phyloP scores from a whole-genome alignment of 1,139 yeast genomes.

The Wickerhamiella pararugosa region DNA sequence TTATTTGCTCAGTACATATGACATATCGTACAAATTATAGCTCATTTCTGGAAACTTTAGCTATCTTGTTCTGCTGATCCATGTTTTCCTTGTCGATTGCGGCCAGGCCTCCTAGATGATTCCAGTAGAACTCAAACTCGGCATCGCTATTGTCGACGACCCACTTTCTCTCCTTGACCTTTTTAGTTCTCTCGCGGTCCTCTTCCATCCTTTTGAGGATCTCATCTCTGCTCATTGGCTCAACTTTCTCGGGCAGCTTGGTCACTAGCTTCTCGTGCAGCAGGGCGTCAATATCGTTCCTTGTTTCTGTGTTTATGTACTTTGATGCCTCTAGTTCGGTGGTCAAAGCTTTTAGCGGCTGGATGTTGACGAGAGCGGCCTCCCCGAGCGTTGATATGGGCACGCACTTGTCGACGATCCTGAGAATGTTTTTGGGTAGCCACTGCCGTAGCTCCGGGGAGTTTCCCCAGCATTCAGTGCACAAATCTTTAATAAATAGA shows the following conservation, averaged over 20 bases:
- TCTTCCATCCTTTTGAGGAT: conserved; percentile 70
- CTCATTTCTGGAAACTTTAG: conserved; percentile 2
- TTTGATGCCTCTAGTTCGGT: conserved; percentile 3
- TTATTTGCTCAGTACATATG: not conserved
- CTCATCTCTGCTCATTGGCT: conserved; percentile 14
- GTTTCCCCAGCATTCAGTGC: conserved; percentile 25
- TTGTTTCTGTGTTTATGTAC: not conserved
- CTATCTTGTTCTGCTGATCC: conserved; percentile 37
- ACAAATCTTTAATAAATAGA: conserved; percentile 50
- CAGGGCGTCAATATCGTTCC: not conserved
- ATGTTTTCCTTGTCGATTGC: conserved; percentile 38
- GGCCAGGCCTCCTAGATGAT: conserved; percentile 30
- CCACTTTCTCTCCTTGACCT: conserved; percentile 66
- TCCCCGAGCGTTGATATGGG: conserved; percentile 27
- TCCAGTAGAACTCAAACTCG: conserved; percentile 52
- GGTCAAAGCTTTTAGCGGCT: conserved; percentile 15
- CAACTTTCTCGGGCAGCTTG: conserved; percentile 1
- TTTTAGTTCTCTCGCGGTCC: conserved; percentile 71
- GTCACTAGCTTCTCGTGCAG: not conserved
- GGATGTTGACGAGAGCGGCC: conserved; percentile 33
- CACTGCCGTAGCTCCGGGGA: conserved; percentile 10
- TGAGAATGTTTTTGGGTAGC: conserved; percentile 34
- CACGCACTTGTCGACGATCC: conserved; percentile 38
- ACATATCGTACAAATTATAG: not conserved
- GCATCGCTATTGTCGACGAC: conserved; percentile 39